Conservation (phyloP, 1,284 basidiomycete species). For the Pulchroboletus neoregius region DNA sequence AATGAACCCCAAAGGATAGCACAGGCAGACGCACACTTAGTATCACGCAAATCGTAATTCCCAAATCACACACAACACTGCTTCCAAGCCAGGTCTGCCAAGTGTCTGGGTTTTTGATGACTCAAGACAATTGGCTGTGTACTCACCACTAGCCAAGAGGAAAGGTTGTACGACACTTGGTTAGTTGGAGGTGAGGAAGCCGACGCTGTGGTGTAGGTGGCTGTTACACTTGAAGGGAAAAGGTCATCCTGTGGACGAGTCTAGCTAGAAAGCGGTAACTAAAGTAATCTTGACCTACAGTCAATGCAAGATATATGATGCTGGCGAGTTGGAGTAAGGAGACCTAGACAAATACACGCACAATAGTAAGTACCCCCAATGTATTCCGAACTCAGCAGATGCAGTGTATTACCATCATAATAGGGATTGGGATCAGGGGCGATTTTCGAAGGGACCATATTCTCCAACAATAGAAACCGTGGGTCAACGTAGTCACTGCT, state of each 20-base stretch:
- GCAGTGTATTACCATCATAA: constrained; percentile 22
- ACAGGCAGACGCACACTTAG: constrained; percentile 12
- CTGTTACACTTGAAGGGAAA: neutral
- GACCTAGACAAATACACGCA: constrained; percentile 6
- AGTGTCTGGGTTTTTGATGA: neutral
- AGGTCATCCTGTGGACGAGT: neutral
- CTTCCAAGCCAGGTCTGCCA: constrained; percentile 26
- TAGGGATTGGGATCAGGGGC: constrained; percentile 3
- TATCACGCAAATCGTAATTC: constrained; percentile 23
- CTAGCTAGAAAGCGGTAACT: neutral
- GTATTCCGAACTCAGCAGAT: too few relatives aligned
- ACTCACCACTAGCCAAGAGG: constrained; percentile 14
- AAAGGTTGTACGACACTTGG: neutral
- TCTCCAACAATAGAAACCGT: constrained; percentile 27
- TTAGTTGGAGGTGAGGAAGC: too few relatives aligned
- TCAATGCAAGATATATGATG: constrained; percentile 2
- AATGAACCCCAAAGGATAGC: neutral
- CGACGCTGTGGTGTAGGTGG: too few relatives aligned
- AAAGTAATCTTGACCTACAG: neutral
- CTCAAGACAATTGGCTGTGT: neutral
- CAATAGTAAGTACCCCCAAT: too few relatives aligned
- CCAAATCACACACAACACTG: constrained; percentile 19
- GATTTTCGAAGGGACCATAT: constrained; percentile 14
- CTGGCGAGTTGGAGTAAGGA: constrained; percentile 20
- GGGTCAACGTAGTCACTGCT: constrained; percentile 20